phyloP scores from a whole-genome alignment of 2,329 filamentous ascomycete species.

The Escovopsis sp. region DNA sequence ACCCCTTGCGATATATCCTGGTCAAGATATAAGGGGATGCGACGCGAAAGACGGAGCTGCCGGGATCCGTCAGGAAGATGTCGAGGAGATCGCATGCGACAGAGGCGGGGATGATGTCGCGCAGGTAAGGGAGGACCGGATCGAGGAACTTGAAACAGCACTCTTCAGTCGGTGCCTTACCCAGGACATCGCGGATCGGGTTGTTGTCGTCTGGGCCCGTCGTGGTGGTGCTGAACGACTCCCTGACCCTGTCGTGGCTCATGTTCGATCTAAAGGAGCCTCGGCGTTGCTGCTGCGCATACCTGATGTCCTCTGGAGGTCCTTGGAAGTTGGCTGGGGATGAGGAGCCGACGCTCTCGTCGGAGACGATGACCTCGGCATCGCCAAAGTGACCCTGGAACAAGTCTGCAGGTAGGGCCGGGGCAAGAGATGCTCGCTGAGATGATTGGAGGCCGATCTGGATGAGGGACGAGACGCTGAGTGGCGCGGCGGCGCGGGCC shows the following conservation, averaged over 20 bases:
- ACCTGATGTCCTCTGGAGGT: conserved; percentile 1
- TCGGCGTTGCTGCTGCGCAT: conserved; percentile 1
- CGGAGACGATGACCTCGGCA: conserved; percentile 11
- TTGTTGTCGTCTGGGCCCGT: conserved; percentile 6
- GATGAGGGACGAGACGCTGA: conserved; percentile 11
- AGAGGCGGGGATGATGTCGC: conserved; percentile 23
- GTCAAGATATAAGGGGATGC: conserved; percentile 34
- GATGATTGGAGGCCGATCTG: conserved; percentile 8
- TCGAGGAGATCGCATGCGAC: conserved; percentile 33
- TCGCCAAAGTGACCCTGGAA: conserved; percentile 7
- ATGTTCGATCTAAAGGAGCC: conserved; percentile 10
- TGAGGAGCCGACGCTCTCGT: conserved; percentile 15
- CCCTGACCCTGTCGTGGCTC: conserved; percentile 7
- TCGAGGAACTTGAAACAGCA: conserved; percentile 27
- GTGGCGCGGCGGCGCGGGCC: conserved; percentile 6
- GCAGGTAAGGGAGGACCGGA: conserved; percentile 24
- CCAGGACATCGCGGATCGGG: conserved; percentile 10
- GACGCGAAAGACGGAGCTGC: conserved; percentile 26
- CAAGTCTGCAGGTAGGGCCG: conserved; percentile 2
- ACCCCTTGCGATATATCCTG: conserved; percentile 29
- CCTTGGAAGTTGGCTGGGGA: conserved; percentile 11
- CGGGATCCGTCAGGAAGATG: conserved; percentile 30
- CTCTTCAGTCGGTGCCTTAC: conserved; percentile 15
- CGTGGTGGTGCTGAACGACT: conserved; percentile 8
- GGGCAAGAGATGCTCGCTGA: neutral